Base-by-base conservation (phyloP, 768 basidiomycete genomes). In the Boletus pseudopeckii region DNA sequence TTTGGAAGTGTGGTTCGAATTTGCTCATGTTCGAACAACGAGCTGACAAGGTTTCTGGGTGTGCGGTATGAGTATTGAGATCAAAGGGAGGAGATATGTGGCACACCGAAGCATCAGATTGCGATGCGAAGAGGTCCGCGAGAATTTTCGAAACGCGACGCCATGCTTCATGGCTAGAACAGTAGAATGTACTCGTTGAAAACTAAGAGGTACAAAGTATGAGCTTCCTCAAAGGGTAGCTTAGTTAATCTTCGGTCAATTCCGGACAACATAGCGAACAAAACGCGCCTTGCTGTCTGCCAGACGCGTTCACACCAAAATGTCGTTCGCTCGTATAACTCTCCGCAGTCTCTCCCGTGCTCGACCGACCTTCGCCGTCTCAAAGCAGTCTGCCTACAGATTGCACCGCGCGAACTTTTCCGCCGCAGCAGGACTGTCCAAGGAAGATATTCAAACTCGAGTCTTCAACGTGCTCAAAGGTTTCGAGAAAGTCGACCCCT, bases 1-100 rank as follows among this genome's bases (percentile, higher is more conserved):
- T 98, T 98, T 32, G 96, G 88, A 15, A 98, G 74, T 0, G 97
- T 99, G 7, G 97, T 98, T 70, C 90, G 88, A 67, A 99, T 92
- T 67, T 92, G 90, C 65, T 97, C 92, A 72, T 98, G 93, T 66
- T 98, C 85, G 52, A 99, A 81, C 33, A 98, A 80, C 5, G 93
- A 94, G 24, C 93, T 90, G 57, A 99, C 95, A 48, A 99, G 75
- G 72, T 98, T 98, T 56, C 94, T 96, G 45, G 24, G 22, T 26
- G 40, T 20, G 17, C 17, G 24, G 20, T 3, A n/a, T 57, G 48
- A 65, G 51, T 47, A 48, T 50, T 20, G 57, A 53, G 20, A 20
- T 26, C 2, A 14, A 28, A 30, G 1, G 4, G 8, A 22, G 1
- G 22, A 17, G 7, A 24, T 37, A 15, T 11, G 15, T 14, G 24